Evolutionary conservation across 106 monocot genomes (phyloP).

Genomic region (Acorus calamus): DNA sequence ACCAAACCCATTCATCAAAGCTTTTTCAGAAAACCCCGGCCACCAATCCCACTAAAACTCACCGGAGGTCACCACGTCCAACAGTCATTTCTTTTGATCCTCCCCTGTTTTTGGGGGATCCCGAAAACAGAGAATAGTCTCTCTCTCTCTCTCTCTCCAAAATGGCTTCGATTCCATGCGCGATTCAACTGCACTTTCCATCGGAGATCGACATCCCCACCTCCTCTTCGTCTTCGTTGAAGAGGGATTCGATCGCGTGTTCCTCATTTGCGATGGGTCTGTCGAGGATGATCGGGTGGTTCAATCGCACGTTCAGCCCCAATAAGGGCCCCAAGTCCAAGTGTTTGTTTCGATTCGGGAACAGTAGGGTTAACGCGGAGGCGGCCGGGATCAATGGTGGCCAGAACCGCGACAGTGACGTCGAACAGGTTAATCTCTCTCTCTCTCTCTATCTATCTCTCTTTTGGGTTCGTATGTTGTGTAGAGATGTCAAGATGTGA

Average conservation of each 20-base stretch:
- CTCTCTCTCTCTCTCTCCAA: too few species aligned
- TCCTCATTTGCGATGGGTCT: conserved; percentile 9
- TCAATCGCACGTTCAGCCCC: conserved; percentile 11
- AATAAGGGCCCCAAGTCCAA: conserved; percentile 20
- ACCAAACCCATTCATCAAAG: too few species aligned
- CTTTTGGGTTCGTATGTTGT: too few species aligned
- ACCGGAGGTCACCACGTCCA: too few species aligned
- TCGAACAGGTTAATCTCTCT: conserved; percentile 53
- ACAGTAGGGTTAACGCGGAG: conserved; percentile 57
- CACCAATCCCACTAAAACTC: too few species aligned
- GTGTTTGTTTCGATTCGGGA: conserved; percentile 77
- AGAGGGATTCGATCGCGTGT: background rate
- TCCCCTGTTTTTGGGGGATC: too few species aligned
- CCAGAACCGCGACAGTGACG: conserved; percentile 73
- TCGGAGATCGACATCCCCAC: conserved; percentile 3
- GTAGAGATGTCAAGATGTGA: too few species aligned
- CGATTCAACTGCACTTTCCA: conserved; percentile 1
- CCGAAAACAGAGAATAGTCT: too few species aligned
- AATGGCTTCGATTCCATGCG: conserved; percentile 34
- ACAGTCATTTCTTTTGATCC: too few species aligned
- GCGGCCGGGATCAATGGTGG: conserved; percentile 82
- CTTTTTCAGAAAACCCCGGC: too few species aligned
- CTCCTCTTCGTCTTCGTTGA: conserved; percentile 1
- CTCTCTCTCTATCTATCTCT: too few species aligned
- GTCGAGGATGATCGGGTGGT: conserved; percentile 27